Evolutionary conservation across 2,329 filamentous ascomycete genomes (phyloP), one percentile per base, ranked within the genome.

Genomic region (Arthroderma sp.): DNA sequence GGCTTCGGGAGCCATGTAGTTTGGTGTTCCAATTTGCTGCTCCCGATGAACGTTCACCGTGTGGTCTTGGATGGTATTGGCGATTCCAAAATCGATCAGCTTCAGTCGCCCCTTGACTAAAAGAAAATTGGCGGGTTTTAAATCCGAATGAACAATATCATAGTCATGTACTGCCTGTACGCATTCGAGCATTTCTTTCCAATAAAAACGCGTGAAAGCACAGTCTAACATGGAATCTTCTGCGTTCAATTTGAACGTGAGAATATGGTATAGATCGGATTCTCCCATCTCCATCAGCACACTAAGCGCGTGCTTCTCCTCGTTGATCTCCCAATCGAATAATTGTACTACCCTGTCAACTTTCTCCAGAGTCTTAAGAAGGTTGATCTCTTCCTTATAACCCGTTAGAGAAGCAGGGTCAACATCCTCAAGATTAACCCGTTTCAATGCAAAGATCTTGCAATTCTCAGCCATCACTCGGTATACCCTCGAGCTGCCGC

Each of bases 121-220:
- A 27, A 98, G 82, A 61, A 98, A 98, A 62, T 98, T 98, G 56
- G 88, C 88, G 0, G 91, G 91, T 64, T 98, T 98, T 33, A 98
- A 72, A 59, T 98, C 91, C 0, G 87, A 94, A 66, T 98, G 91
- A 3, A 98, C 91, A 51, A 98, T 88, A 58, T 95, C 87, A 60
- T 82, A 74, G 8, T 83, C 77, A 60, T 98, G 91, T 1, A 98
- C 87, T 0, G 89, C 78, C 53, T 85, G 78, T 4, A 98, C 78
- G 60, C 91, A 96, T 62, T 94, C 87, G 11, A 98, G 80, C 91
- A 98, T 98, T 66, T 98, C 91, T 63, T 94, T 91, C 91, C 91
- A 98, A 70, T 94, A 94, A 66, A 85, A 93, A n/a, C 91, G 83
- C 8, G 91, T 86, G 62, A 96, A 95, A 43, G 83, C 84, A 1